Conservation (phyloP, 345 rosid genomes). For the Dovyalis caffra region DNA sequence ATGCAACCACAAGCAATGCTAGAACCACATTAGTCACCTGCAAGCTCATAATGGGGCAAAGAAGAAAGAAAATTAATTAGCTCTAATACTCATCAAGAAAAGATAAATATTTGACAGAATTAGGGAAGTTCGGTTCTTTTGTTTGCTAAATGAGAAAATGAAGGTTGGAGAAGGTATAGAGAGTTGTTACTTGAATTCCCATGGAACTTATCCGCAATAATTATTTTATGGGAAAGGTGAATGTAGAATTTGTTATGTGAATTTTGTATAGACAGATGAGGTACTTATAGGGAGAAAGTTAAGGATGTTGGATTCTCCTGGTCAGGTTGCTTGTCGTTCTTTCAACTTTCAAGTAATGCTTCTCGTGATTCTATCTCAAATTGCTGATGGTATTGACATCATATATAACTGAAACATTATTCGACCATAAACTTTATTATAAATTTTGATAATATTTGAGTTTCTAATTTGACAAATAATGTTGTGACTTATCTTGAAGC, state of each 20-base stretch:
- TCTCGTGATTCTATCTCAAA: slow-evolving; percentile 3
- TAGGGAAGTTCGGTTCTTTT: neutral
- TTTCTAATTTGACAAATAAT: neutral
- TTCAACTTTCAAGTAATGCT: slow-evolving; percentile 26
- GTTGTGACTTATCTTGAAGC: neutral
- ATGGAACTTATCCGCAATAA: neutral
- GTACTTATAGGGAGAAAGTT: slow-evolving; percentile 20
- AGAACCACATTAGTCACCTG: slow-evolving; percentile 29
- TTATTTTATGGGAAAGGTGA: slow-evolving; percentile 17
- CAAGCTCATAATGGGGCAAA: neutral
- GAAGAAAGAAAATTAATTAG: neutral
- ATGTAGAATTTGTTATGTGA: slow-evolving; percentile 15
- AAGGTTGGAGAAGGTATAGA: neutral
- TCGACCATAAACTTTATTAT: neutral
- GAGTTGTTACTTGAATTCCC: slow-evolving; percentile 24
- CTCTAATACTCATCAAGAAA: neutral
- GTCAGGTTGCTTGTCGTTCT: slow-evolving; percentile 9
- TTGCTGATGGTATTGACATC: slow-evolving; percentile 4
- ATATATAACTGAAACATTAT: neutral
- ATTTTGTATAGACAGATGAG: neutral
- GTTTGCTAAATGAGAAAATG: slow-evolving; percentile 14
- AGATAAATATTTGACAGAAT: neutral
- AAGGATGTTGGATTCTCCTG: neutral
- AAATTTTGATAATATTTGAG: neutral
- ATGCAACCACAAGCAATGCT: slow-evolving; percentile 19